phyloP scores from a whole-genome alignment of 306 rosid species.

The Quercus suber region DNA sequence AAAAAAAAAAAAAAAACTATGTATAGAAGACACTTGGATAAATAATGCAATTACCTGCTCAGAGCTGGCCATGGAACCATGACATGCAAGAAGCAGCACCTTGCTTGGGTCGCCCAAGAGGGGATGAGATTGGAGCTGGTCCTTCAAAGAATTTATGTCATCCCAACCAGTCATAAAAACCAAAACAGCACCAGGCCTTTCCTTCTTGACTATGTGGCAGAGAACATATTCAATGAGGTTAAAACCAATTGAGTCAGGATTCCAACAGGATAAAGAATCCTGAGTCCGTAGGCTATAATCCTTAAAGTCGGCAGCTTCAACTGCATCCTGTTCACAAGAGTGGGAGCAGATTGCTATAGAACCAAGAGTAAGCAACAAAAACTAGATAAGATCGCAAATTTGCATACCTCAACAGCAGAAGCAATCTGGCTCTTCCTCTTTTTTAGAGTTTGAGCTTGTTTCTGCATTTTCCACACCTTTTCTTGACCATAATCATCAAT shows the following conservation, averaged over 20 bases:
- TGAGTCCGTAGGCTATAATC: conserved; percentile 36
- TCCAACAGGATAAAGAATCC: conserved; percentile 51
- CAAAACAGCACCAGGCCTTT: conserved; percentile 55
- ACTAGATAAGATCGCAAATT: background rate
- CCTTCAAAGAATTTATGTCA: conserved; percentile 55
- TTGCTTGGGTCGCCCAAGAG: conserved; percentile 52
- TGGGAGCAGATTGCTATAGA: background rate
- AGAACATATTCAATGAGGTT: conserved; percentile 52
- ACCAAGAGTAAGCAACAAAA: background rate
- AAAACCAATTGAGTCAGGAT: conserved; percentile 59
- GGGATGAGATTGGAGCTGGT: conserved; percentile 53
- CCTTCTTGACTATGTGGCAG: conserved; percentile 41
- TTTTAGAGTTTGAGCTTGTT: conserved; percentile 39
- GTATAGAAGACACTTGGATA: background rate
- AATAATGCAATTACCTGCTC: conserved; percentile 42
- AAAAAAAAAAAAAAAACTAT: no score
- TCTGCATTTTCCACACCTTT: conserved; percentile 57
- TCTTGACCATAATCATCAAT: conserved; percentile 68
- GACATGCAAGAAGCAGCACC: conserved; percentile 60
- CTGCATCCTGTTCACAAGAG: conserved; percentile 36
- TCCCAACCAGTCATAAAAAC: conserved; percentile 72
- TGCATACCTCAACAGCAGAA: conserved; percentile 49
- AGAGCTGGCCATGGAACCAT: conserved; percentile 60
- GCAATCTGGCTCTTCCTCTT: conserved; percentile 58
- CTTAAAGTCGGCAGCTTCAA: conserved; percentile 44